Percentiles rank a stretch among this genome's conserved stretches.
These are phyloP conservation scores for Casuarina equisetifolia DNA, from an alignment of 306 rosid species.

Conservation along the genomic window DNA sequence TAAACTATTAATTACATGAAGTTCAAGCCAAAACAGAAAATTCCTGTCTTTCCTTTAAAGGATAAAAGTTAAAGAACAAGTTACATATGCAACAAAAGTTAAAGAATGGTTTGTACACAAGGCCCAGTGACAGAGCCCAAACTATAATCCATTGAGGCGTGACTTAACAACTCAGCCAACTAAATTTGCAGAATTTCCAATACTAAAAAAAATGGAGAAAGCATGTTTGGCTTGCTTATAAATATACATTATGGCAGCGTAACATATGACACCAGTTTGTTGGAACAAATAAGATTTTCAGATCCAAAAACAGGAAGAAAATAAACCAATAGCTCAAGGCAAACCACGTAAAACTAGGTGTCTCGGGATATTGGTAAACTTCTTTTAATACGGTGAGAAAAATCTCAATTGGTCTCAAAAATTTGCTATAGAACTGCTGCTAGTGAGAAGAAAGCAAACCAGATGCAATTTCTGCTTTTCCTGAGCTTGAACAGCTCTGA, in stretches of 20 bases:
- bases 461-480: conserved; percentile 78
- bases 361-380: no score
- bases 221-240: background rate
- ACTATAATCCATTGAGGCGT: background rate
- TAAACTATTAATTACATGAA: background rate
- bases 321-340: no score
- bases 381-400: no score
- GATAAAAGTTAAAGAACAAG: background rate
- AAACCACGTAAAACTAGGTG: no score
- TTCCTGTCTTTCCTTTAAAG: background rate
- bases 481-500: conserved; percentile 82
- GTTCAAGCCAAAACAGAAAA: background rate
- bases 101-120: background rate
- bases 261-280: no score
- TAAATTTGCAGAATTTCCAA: background rate
- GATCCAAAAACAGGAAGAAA: no score
- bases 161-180: background rate
- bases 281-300: no score
- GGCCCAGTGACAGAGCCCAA: background rate
- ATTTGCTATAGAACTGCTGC: background rate
- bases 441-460: conserved; percentile 41
- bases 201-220: background rate
- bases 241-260: background rate
- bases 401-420: background rate
- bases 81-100: background rate